Base-by-base conservation (phyloP, 169 alveolate species). In the Plasmodium vivax region DNA sequence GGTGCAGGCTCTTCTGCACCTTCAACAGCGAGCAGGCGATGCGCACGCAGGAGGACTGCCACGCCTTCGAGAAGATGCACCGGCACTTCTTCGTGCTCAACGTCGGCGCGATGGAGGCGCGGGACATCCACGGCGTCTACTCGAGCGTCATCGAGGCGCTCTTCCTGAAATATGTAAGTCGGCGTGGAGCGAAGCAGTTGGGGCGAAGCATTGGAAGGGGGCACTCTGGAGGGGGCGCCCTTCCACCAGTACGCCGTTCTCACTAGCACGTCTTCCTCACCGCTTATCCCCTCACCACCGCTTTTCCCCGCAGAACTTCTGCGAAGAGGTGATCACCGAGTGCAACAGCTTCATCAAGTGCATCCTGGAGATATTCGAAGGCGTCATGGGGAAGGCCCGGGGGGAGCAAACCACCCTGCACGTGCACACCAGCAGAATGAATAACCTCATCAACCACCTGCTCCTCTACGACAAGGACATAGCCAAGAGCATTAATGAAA, bases 101-200 rank as follows among this genome's bases (percentile, higher is more conserved):
- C 12, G 34, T 75, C 1, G 54, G 87, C 2, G 43, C 38, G 19
- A 23, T 87, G 51, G 62, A 71, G 1, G 34, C 47, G 12, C 23
- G 45, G 85, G 85, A 87, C 32, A 74, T 87, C 38, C 51, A 75
- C 3, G 19, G 16, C 2, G 47, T 87, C 47, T 87, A 87, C 68
- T 87, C 85, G 6, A 87, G 71, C 36, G 45, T 87, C 5, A 77
- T 87, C 36, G 93, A 87, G 36, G 41, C 80, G 23, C 30, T 87
- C n/a, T 87, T 87, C 83, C 79, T 75, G 23, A 87, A 87, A 87
- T 87, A 87, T 87, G 93, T 87, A 56, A 87, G 84, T 41, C 10
- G 5, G 30, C 27, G 71, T 14, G 71, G 14, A 14, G 71, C 0
- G 71, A 2, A 3, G 71, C 71, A 54, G 12, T 54, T 54, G 4